Conservation (phyloP, 2,329 filamentous ascomycete species). For the Fusarium fracticaudum region DNA sequence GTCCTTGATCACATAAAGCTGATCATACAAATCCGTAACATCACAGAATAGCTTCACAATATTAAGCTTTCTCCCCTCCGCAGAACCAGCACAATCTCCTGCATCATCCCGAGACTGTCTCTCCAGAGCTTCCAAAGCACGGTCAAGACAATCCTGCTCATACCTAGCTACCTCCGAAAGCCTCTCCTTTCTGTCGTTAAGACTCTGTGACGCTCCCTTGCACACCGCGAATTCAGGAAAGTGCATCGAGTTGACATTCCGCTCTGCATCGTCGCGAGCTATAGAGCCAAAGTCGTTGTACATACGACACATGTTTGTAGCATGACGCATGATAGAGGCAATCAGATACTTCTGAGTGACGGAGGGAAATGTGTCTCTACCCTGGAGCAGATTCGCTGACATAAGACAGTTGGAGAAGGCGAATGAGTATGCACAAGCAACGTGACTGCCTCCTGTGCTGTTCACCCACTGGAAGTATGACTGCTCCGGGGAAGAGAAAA, state of each 20-base stretch:
- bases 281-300: conserved; percentile 1
- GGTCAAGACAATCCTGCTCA: not conserved
- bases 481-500: not conserved
- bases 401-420: not conserved
- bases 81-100: too few species aligned
- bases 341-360: not conserved
- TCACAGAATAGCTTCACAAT: not conserved
- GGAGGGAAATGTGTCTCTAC: not conserved
- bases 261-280: not conserved
- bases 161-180: not conserved
- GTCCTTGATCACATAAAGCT: not conserved
- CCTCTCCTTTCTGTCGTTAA: not conserved
- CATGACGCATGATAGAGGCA: not conserved
- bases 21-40: not conserved
- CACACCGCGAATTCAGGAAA: not conserved
- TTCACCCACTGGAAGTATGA: not conserved
- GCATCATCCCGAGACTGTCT: too few species aligned
- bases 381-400: not conserved
- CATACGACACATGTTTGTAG: not conserved
- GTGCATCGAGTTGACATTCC: not conserved
- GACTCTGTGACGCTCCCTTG: rapidly evolving
- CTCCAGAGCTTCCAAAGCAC: not conserved
- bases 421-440: not conserved
- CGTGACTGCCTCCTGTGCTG: not conserved
- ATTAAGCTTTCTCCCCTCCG: not conserved